phyloP scores from a whole-genome alignment of 192 early-diverging fungal species.

The Podochytrium sp. region DNA sequence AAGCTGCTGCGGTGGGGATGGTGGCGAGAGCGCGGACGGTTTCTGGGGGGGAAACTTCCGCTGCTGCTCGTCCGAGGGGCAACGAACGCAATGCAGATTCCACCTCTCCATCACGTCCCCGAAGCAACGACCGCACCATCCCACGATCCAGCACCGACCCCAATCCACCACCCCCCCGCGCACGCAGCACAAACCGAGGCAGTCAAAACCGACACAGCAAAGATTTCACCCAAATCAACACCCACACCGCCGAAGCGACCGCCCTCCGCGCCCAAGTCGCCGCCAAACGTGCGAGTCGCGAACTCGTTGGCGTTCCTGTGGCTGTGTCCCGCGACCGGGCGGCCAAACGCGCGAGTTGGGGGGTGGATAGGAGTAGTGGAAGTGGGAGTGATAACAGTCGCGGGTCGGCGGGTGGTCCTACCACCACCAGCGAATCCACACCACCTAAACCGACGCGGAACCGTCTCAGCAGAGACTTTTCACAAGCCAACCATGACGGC shows the following conservation, averaged over 20 bases:
- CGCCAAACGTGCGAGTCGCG: neutral
- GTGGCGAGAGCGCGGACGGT: neutral
- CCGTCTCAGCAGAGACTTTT: neutral
- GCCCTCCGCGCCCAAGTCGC: neutral
- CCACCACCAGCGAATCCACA: neutral
- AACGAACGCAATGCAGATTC: neutral
- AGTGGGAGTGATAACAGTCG: too few relatives aligned
- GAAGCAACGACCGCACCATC: neutral
- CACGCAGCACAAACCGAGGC: neutral
- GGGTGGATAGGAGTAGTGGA: too few relatives aligned
- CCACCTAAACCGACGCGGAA: neutral
- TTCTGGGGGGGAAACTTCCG: neutral
- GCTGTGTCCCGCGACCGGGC: constrained; percentile 3
- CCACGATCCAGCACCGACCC: neutral
- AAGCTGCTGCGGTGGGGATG: neutral
- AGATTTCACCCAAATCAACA: too few relatives aligned
- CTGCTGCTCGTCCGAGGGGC: neutral
- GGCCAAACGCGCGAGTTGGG: neutral
- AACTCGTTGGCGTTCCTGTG: neutral
- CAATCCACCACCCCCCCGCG: neutral
- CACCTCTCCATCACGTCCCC: neutral
- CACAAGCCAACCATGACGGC: neutral
- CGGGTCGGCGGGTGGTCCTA: too few relatives aligned
- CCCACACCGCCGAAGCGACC: neutral
- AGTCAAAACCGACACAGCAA: neutral